Base-by-base conservation (phyloP, 2,329 filamentous ascomycete genomes). In the Alternaria novae-zelandiae region DNA sequence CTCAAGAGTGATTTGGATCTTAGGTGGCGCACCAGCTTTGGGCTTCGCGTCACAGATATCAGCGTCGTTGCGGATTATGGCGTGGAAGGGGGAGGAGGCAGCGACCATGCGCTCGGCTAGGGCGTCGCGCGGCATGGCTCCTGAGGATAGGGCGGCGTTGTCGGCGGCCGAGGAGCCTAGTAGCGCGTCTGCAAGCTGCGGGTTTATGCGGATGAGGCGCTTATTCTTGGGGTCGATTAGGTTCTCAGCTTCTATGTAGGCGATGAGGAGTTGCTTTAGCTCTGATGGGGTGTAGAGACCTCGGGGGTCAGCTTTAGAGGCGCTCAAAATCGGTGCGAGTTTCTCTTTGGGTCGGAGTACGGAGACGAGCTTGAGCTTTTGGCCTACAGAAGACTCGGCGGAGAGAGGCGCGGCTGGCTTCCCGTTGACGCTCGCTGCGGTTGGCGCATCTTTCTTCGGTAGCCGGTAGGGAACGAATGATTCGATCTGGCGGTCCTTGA, bases 401-500 rank as follows among this genome's bases (percentile, higher is more conserved):
- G 77, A 75, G 17, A 80, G 73, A 7, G 79, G 79, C 5, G 81
- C 76, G 23, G 81, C 81, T 17, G 78, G 80, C 45, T 80, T 78
- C 13, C 84, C 83, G 21, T 80, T 75, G 13, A 80, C 69, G 25
- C 65, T 67, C 17, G 74, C 57, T 25, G 73, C 54, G 57, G 57
- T 66, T 44, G 67, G 69, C 17, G 78, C 76, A 50, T 86, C 86
- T 67, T 87, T 88, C 72, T 86, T 87, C 2, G 89, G 87, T 12
- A 91, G 79, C 43, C 83, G 83, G 76, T 91, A 91, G 4, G 89
- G 88, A 23, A 84, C 83, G 76, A 91, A 91, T 21, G 82, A 77
- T 41, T 81, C 71, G 15, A 91, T 76, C 2, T 83, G 82, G 8
- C 74, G 74, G 65, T 90, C 86, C 17, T 85, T 80, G 75, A 90